These are phyloP conservation scores for Mollisiaceae sp. DNA, from an alignment of 2,329 filamentous ascomycete genomes.

Conservation along the genomic window DNA sequence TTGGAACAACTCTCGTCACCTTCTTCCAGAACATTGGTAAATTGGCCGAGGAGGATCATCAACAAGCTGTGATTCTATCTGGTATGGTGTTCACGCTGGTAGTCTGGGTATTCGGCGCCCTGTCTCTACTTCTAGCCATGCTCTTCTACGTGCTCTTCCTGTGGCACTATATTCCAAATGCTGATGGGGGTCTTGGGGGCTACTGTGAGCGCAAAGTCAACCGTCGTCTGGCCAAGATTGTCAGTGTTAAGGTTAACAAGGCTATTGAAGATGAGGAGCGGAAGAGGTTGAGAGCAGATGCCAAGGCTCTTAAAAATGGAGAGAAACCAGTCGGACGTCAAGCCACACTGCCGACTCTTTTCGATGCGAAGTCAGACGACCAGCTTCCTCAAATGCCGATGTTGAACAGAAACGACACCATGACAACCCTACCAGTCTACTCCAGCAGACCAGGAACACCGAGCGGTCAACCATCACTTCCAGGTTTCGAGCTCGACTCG, in stretches of 20 bases:
- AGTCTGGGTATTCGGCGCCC: constrained; percentile 82
- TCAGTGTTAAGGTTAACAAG: constrained; percentile 85
- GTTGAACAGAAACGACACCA: constrained; percentile 64
- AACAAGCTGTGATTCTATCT: constrained; percentile 81
- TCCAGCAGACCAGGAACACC: constrained; percentile 63
- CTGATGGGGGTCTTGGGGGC: constrained; percentile 78
- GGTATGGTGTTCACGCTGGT: constrained; percentile 93
- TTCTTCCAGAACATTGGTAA: constrained; percentile 84
- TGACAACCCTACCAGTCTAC: constrained; percentile 66
- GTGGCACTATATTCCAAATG: constrained; percentile 86
- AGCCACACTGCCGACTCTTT: constrained; percentile 71
- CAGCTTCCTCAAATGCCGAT: constrained; percentile 63
- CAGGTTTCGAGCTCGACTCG: constrained; percentile 55
- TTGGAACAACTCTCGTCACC: constrained; percentile 68
- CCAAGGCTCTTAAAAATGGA: constrained; percentile 57
- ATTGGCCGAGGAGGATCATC: constrained; percentile 74
- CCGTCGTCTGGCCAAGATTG: constrained; percentile 80
- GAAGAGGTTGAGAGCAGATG: constrained; percentile 57
- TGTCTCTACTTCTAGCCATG: constrained; percentile 75
- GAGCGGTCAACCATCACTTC: constrained; percentile 46
- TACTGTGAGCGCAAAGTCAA: constrained; percentile 96
- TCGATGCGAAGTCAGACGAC: constrained; percentile 56
- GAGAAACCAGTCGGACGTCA: constrained; percentile 58
- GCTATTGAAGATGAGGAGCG: constrained; percentile 80
- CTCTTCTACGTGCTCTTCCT: constrained; percentile 88